phyloP scores from a whole-genome alignment of 2,329 filamentous ascomycete genomes.

The Pseudogymnoascus sp. region DNA sequence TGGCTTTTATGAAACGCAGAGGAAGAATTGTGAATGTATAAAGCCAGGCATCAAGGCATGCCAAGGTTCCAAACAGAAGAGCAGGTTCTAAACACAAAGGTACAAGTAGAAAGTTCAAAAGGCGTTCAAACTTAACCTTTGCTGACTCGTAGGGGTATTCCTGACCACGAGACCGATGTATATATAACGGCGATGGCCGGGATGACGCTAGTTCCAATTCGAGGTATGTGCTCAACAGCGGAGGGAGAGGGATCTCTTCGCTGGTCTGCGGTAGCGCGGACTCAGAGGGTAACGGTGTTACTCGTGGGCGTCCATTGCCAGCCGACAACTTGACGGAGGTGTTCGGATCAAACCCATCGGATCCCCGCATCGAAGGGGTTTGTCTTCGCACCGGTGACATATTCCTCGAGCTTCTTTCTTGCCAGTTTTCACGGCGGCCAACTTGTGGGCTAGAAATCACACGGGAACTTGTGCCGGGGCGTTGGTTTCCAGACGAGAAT shows the following conservation, averaged over 20 bases:
- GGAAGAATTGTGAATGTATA: constrained; percentile 95
- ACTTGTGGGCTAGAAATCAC: constrained; percentile 4
- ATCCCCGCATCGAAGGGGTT: constrained; percentile 16
- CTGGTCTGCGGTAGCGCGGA: constrained; percentile 33
- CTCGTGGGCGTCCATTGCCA: constrained; percentile 13
- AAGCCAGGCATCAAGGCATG: constrained; percentile 92
- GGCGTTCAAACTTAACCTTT: constrained; percentile 80
- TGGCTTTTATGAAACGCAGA: constrained; percentile 74
- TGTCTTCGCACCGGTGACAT: constrained; percentile 23
- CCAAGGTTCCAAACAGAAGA: constrained; percentile 78
- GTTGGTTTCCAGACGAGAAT: background rate
- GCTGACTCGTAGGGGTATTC: constrained; percentile 83
- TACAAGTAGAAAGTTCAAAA: constrained; percentile 80
- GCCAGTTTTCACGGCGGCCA: background rate
- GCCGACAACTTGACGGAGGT: constrained; percentile 13
- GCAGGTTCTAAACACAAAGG: constrained; percentile 77
- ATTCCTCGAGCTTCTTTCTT: constrained; percentile 1
- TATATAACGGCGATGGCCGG: constrained; percentile 58
- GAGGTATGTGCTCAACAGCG: constrained; percentile 59
- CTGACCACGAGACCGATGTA: constrained; percentile 49
- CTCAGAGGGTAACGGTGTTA: constrained; percentile 22
- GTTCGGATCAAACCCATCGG: constrained; percentile 25
- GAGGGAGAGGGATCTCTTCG: constrained; percentile 52
- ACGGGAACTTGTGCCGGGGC: background rate
- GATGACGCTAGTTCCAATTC: constrained; percentile 58